Base-by-base conservation (phyloP, 129 eudicot species). In the Rutidosis leptorrhynchoides region DNA sequence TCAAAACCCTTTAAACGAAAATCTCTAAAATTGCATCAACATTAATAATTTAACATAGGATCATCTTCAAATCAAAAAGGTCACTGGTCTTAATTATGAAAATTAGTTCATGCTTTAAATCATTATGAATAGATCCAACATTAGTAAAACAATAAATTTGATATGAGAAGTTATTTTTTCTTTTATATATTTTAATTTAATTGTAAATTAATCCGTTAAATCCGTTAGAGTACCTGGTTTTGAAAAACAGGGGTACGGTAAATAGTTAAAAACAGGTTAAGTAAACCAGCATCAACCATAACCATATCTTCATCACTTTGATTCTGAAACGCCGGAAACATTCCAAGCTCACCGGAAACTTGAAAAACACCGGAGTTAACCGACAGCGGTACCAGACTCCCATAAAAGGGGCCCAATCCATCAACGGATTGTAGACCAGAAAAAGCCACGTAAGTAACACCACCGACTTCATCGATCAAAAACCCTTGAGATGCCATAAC, bases 211-310 rank as follows among this genome's bases (percentile, higher is more conserved):
- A 37, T 37, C 4, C 46, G 46, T 40, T 40, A 40, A 8, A 10
- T 6, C 6, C 6, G n/a, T 3, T 11, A 51, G 25, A 5, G 43
- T 65, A 87, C 97, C 95, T 90, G 83, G 33, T 69, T 55, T 72
- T 71, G 95, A 71, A 91, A 90, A 64, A 59, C 75, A 15, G 82
- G 78, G 48, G 49, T 70, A 25, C 56, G 67, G 64, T 73, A 83
- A 14, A 83, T 53, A 37, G 62, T 62, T 68, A 81, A 26, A 64
- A 91, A 91, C 20, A 83, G 78, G 16, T 70, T 82, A 55, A 91
- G 80, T 17, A 90, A 78, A 8, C 90, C 90, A 4, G 76, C 79
- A 73, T 90, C 95, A 40, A 87, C 93, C 90, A 79, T 81, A 6
- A 67, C 81, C 16, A 69, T 24, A 54, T 83, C 78, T n/a, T 65